Conservation (phyloP, 495 filamentous ascomycete species). For the Penicillium ucsense region DNA sequence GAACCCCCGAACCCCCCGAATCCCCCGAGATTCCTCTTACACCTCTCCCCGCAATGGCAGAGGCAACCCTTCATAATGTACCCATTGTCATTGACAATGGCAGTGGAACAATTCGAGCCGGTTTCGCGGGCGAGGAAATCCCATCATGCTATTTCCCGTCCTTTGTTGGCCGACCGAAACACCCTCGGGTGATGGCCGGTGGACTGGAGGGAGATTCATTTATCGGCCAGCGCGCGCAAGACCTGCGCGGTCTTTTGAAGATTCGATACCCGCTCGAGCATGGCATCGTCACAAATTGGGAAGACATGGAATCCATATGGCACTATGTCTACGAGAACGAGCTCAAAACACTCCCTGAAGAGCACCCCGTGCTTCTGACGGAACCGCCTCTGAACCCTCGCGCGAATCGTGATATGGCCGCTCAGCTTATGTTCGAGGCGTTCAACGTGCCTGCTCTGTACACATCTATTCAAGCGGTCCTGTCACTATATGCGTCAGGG, state of each 20-base stretch:
- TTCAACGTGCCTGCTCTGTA: slow-evolving; percentile 97
- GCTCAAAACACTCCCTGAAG: slow-evolving; percentile 91
- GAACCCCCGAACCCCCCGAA: not conserved
- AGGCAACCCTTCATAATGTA: slow-evolving; percentile 81
- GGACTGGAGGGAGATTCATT: slow-evolving; percentile 96
- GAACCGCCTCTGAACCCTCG: slow-evolving; percentile 95
- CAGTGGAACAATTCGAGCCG: slow-evolving; percentile 92
- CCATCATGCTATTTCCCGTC: slow-evolving; percentile 98
- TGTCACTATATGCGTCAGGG: slow-evolving; percentile 92
- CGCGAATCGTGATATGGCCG: slow-evolving; percentile 90
- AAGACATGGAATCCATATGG: slow-evolving; percentile 99
- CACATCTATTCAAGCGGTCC: slow-evolving; percentile 92
- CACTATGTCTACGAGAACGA: slow-evolving; percentile 74
- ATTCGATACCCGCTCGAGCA: slow-evolving; percentile 94
- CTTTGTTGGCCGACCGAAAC: slow-evolving; percentile 93
- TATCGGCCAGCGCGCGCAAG: slow-evolving; percentile 87
- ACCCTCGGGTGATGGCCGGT: slow-evolving; percentile 89
- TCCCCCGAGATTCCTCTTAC: slow-evolving; percentile 9
- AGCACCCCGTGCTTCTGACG: slow-evolving; percentile 95
- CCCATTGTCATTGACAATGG: slow-evolving; percentile 99
- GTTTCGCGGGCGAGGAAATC: slow-evolving; percentile 90
- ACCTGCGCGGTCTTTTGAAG: slow-evolving; percentile 87
- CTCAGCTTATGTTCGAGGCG: slow-evolving; percentile 97
- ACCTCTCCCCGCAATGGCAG: slow-evolving; percentile 51
- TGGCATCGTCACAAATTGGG: slow-evolving; percentile 98